Percentiles rank a stretch among this genome's conserved stretches.
Conservation (phyloP, 306 rosid species). For the Carpinus fangiana region DNA sequence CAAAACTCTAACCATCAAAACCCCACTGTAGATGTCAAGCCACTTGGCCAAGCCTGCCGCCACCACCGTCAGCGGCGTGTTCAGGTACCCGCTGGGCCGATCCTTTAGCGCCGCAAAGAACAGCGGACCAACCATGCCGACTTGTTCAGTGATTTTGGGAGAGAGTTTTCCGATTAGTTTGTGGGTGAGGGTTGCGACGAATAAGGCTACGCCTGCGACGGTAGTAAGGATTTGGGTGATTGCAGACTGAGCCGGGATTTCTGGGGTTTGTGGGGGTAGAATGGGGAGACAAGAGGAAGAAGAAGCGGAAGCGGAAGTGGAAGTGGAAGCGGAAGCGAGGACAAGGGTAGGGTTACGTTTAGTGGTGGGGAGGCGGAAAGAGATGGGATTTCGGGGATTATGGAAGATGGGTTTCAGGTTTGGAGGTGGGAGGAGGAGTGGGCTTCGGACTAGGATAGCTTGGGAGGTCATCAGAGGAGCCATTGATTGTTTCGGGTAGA, state of each 20-base stretch:
- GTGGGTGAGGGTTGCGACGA: constrained; percentile 2
- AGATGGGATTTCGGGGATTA: not conserved
- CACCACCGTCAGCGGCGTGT: constrained; percentile 92
- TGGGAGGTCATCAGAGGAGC: constrained; percentile 13
- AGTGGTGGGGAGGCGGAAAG: not conserved
- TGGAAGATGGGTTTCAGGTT: not conserved
- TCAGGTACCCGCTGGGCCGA: constrained; percentile 50
- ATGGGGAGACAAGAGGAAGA: not conserved
- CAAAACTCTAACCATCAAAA: constrained; percentile 90
- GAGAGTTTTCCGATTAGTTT: not conserved
- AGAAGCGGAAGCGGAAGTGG: not conserved
- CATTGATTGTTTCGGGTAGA: not conserved
- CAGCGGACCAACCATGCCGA: constrained; percentile 33
- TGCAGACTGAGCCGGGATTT: not conserved
- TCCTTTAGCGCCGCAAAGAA: constrained; percentile 61
- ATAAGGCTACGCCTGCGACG: not conserved
- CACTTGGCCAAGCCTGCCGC: constrained; percentile 91
- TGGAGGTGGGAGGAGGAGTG: not conserved
- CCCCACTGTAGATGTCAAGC: constrained; percentile 95
- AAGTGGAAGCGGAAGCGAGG: not conserved
- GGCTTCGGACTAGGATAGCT: constrained; percentile 7
- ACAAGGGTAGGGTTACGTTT: not conserved
- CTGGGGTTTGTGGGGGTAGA: not conserved
- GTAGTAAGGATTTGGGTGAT: constrained; percentile 30
- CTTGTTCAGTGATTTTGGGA: constrained; percentile 9